Evolutionary conservation across 179 eudicot genomes (phyloP).

Genomic region (Spinacia oleracea): DNA sequence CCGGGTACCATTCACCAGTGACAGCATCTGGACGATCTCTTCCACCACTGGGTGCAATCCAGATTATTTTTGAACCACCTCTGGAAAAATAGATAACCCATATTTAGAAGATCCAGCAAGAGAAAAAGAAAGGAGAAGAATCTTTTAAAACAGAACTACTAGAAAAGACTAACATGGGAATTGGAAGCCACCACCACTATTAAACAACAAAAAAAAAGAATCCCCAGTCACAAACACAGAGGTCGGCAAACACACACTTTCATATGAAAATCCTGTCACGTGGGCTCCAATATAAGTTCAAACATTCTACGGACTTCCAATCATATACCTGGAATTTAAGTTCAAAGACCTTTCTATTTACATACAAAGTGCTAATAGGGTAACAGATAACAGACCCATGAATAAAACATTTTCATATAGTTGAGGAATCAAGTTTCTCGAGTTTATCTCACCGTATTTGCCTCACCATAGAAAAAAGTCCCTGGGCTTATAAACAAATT

Average conservation of each 20-base stretch:
- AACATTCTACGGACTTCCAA: background rate
- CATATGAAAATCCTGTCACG: background rate
- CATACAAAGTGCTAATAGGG: background rate
- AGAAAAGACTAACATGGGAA: background rate
- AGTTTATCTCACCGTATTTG: background rate
- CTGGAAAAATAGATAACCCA: conserved; percentile 39
- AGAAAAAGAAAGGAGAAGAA: conserved; percentile 5
- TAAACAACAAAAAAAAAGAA: background rate
- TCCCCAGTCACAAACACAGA: background rate
- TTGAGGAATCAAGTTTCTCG: background rate
- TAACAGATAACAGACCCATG: background rate
- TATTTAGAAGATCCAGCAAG: conserved; percentile 24
- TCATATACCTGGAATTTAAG: background rate
- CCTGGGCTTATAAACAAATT: background rate
- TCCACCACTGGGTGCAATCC: conserved; percentile 99
- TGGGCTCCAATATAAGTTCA: background rate
- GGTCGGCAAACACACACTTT: background rate
- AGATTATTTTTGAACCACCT: conserved; percentile 86
- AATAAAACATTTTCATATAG: background rate
- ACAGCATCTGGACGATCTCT: conserved; percentile 93
- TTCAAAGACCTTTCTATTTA: background rate
- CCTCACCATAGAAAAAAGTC: background rate
- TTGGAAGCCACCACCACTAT: too few species aligned
- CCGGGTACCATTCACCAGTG: conserved; percentile 85
- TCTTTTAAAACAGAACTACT: background rate